These are phyloP conservation scores for Jaltomata sinuosa DNA, from an alignment of 257 asterid genomes.

Conservation along the genomic window DNA sequence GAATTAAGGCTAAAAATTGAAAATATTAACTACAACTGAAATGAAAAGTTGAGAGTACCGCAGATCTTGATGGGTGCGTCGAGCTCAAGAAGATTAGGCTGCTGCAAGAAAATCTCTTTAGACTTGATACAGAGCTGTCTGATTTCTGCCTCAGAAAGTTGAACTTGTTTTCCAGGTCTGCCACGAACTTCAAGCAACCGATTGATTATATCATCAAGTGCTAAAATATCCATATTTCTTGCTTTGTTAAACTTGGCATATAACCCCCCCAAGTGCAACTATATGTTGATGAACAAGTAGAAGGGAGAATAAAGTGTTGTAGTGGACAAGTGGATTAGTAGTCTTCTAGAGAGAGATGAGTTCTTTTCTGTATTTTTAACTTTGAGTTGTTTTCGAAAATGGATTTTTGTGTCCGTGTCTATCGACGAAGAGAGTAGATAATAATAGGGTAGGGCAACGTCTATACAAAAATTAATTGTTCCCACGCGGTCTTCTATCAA, in stretches of 20 bases:
- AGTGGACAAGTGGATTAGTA: no score
- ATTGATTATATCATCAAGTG: constrained; percentile 41
- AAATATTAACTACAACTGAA: background rate
- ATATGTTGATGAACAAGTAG: no score
- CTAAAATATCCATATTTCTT: constrained; percentile 32
- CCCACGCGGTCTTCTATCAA: no score
- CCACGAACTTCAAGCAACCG: constrained; percentile 65
- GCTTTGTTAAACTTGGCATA: background rate
- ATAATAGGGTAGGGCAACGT: no score
- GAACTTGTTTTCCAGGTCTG: constrained; percentile 60
- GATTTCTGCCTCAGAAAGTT: constrained; percentile 59
- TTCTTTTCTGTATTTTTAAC: no score
- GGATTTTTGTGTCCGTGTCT: no score
- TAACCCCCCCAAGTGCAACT: no score
- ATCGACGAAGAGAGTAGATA: no score
- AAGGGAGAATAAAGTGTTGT: no score
- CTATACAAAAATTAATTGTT: no score
- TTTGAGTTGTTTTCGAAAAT: no score
- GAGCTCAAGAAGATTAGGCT: constrained; percentile 70
- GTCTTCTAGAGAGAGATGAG: no score
- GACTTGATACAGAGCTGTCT: constrained; percentile 49
- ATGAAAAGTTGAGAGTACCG: constrained; percentile 16
- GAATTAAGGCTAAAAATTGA: background rate
- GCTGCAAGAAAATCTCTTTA: constrained; percentile 40
- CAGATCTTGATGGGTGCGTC: constrained; percentile 72